These are phyloP conservation scores for Podila verticillata DNA, from an alignment of 192 early-diverging fungal species.

Conservation along the genomic window DNA sequence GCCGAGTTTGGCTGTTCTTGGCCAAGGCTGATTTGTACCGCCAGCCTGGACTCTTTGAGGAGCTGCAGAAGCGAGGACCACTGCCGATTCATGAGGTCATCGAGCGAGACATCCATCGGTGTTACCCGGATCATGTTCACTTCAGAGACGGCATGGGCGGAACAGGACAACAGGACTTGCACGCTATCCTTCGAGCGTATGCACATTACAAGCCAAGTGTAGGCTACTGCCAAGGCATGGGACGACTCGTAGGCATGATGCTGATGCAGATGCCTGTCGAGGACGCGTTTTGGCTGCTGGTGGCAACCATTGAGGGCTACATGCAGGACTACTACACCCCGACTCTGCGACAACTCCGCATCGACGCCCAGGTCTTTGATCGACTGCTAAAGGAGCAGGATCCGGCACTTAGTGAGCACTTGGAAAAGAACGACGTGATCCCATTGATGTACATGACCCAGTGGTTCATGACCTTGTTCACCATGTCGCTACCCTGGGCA, in stretches of 20 bases:
- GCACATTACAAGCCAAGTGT: constrained; percentile 85
- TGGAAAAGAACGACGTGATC: constrained; percentile 79
- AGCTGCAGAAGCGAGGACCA: constrained; percentile 46
- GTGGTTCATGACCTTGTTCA: constrained; percentile 95
- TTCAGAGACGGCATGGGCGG: constrained; percentile 74
- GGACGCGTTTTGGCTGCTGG: constrained; percentile 91
- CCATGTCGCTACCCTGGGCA: constrained; percentile 87
- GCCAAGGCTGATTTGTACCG: constrained; percentile 59
- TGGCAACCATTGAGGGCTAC: constrained; percentile 74
- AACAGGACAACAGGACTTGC: constrained; percentile 79
- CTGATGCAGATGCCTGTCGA: constrained; percentile 88
- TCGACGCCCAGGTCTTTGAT: constrained; percentile 88
- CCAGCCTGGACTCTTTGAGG: constrained; percentile 56
- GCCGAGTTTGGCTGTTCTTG: constrained; percentile 75
- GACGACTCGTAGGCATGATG: constrained; percentile 89
- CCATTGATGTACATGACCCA: constrained; percentile 92
- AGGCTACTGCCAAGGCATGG: constrained; percentile 98
- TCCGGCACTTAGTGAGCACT: constrained; percentile 70
- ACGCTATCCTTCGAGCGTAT: constrained; percentile 85
- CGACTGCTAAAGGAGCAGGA: constrained; percentile 73
- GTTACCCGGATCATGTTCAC: constrained; percentile 89
- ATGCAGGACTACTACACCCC: constrained; percentile 82
- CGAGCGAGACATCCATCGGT: constrained; percentile 88
- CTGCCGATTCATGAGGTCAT: constrained; percentile 87
- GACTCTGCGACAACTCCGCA: constrained; percentile 74